A percentile compares a stretch with the other conserved stretches of the same genome.
Evolutionary conservation across 2,329 filamentous ascomycete species (phyloP).

Genomic region (Berkeleyomyces rouxiae): DNA sequence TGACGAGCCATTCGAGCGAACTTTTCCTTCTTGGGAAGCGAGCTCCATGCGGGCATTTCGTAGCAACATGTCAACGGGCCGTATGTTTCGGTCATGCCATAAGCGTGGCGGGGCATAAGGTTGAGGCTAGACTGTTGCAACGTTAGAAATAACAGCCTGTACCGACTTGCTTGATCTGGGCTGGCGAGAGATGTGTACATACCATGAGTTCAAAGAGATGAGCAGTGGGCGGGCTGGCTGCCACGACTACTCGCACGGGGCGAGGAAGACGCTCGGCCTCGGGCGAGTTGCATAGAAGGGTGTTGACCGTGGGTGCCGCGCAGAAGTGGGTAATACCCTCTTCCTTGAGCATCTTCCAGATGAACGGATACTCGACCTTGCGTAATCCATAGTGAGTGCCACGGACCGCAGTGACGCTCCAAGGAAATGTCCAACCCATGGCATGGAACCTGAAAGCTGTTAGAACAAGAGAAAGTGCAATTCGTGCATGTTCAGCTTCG

Average conservation of each 20-base stretch:
- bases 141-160: neutral
- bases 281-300: slow-evolving; percentile 64
- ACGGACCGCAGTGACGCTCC: slow-evolving; percentile 80
- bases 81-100: slow-evolving; percentile 78
- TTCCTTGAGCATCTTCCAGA: slow-evolving; percentile 76
- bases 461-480: neutral
- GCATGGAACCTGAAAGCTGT: slow-evolving; percentile 38
- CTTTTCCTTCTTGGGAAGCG: slow-evolving; percentile 54
- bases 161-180: neutral
- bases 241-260: slow-evolving; percentile 75
- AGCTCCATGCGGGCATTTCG: slow-evolving; percentile 69
- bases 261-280: slow-evolving; percentile 54
- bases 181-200: slow-evolving; percentile 6
- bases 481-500: neutral
- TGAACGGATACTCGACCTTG: slow-evolving; percentile 86
- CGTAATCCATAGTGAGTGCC: slow-evolving; percentile 91
- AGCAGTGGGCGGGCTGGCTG: slow-evolving; percentile 75
- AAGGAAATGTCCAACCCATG: slow-evolving; percentile 73
- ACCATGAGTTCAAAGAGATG: slow-evolving; percentile 92
- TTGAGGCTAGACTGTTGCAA: slow-evolving; percentile 41
- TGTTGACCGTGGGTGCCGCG: slow-evolving; percentile 92
- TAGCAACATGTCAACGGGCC: slow-evolving; percentile 94
- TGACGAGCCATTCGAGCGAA: slow-evolving; percentile 86
- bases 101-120: slow-evolving; percentile 80
- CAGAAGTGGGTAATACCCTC: slow-evolving; percentile 90